Evolutionary conservation across 371 early-diverging fungal genomes (phyloP).

Genomic region (Mortierella sp.): DNA sequence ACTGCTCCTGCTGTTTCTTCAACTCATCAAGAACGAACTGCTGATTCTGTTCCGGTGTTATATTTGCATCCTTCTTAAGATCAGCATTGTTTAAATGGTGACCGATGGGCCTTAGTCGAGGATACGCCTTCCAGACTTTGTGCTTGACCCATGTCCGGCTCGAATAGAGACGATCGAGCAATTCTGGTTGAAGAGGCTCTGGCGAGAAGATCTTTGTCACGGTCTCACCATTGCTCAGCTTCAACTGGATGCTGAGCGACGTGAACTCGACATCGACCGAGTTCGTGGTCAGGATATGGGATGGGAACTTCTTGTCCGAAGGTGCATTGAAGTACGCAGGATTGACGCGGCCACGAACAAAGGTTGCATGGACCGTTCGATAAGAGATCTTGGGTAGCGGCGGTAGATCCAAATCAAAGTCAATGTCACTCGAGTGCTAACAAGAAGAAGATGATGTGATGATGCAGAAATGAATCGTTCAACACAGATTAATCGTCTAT

Average conservation of each 20-base stretch:
- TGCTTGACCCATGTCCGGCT: constrained; percentile 66
- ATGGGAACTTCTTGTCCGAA: constrained; percentile 57
- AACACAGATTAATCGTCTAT: too few relatives aligned
- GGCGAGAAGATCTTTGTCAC: constrained; percentile 72
- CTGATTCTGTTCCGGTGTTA: not conserved
- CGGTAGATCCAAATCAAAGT: constrained; percentile 53
- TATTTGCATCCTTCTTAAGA: too few relatives aligned
- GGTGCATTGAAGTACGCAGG: constrained; percentile 63
- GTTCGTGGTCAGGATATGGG: constrained; percentile 66
- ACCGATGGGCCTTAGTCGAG: constrained; percentile 60
- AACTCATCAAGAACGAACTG: not conserved
- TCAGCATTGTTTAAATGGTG: constrained; percentile 4
- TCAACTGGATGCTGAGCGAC: constrained; percentile 59
- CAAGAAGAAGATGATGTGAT: too few relatives aligned
- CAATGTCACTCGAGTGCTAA: constrained; percentile 46
- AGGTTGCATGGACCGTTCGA: constrained; percentile 71
- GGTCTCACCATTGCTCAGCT: constrained; percentile 61
- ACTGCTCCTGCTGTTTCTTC: constrained; percentile 4
- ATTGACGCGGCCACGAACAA: constrained; percentile 69
- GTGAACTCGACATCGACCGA: constrained; percentile 58
- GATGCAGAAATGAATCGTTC: too few relatives aligned
- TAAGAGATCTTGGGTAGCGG: constrained; percentile 55
- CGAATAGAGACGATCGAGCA: constrained; percentile 60
- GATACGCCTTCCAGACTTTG: constrained; percentile 78
- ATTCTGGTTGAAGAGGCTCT: constrained; percentile 48